Evolutionary conservation across 169 alveolate genomes (phyloP).

Genomic region (Plasmodium inui): DNA sequence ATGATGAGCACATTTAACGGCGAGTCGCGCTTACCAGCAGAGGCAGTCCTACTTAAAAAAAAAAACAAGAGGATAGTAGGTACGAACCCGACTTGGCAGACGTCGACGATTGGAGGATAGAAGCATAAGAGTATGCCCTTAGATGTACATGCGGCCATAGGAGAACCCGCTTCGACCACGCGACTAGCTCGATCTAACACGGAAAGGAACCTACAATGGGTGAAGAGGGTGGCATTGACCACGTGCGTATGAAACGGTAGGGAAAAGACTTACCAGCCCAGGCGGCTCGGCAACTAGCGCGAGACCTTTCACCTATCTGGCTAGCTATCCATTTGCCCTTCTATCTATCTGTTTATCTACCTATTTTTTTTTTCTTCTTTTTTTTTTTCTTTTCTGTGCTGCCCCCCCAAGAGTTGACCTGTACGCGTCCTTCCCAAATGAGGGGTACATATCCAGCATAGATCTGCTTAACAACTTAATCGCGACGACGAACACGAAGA

Average conservation of each 20-base stretch:
- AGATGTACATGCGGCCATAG: not conserved
- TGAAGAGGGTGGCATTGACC: not conserved
- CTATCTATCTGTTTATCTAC: not conserved
- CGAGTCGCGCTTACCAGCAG: not conserved
- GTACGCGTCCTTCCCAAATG: constrained; percentile 39
- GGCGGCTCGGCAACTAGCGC: not conserved
- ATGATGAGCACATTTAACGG: not conserved
- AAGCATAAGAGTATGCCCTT: not conserved
- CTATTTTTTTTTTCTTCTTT: not conserved
- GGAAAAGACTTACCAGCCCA: not conserved
- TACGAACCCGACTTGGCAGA: not conserved
- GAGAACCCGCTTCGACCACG: not conserved
- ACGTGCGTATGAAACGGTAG: not conserved
- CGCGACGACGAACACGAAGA: constrained; percentile 47
- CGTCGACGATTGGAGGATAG: not conserved
- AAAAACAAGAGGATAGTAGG: not conserved
- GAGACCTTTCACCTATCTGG: not conserved
- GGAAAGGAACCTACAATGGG: not conserved
- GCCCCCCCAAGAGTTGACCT: constrained; percentile 16
- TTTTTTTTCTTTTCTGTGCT: not conserved
- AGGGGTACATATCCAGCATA: constrained; percentile 63
- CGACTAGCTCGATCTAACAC: not conserved
- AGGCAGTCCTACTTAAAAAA: not conserved
- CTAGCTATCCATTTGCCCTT: not conserved
- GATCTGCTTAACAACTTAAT: constrained; percentile 40